Conservation (phyloP, 148 eudicot species). For the Hydrangea macrophylla region DNA sequence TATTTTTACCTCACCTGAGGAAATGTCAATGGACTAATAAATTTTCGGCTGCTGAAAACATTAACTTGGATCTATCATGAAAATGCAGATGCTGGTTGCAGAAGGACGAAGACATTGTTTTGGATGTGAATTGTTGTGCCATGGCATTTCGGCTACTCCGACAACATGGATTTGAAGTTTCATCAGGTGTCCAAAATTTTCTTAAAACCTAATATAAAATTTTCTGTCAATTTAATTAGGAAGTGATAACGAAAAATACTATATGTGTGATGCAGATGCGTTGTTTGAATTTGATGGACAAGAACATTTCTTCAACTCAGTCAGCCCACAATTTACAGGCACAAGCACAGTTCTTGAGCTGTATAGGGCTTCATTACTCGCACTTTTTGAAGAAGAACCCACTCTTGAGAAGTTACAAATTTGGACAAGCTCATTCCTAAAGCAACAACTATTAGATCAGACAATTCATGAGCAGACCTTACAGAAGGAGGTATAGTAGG, state of each 20-base stretch:
- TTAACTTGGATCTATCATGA: neutral
- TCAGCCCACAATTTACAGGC: neutral
- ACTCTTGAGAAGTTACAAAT: neutral
- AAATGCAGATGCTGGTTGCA: constrained; percentile 2
- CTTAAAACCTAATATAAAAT: too few relatives aligned
- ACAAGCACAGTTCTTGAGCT: neutral
- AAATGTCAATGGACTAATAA: too few relatives aligned
- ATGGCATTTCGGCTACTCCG: constrained; percentile 17
- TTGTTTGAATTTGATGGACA: neutral
- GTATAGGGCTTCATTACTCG: neutral
- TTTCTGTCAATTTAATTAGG: too few relatives aligned
- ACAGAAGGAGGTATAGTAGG: neutral
- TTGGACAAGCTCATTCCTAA: constrained; percentile 1
- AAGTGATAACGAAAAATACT: too few relatives aligned
- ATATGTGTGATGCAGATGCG: neutral
- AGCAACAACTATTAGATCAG: neutral
- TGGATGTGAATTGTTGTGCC: constrained; percentile 9
- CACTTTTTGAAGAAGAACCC: neutral
- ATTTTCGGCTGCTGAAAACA: neutral
- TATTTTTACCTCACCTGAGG: too few relatives aligned
- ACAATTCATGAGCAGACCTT: neutral
- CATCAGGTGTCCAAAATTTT: neutral
- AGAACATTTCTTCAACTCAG: neutral
- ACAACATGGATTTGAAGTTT: constrained; percentile 13
- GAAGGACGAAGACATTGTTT: constrained; percentile 10